Evolutionary conservation across 108 stramenopile species (phyloP).

Genomic region (Cyclostephanos invisitatus): DNA sequence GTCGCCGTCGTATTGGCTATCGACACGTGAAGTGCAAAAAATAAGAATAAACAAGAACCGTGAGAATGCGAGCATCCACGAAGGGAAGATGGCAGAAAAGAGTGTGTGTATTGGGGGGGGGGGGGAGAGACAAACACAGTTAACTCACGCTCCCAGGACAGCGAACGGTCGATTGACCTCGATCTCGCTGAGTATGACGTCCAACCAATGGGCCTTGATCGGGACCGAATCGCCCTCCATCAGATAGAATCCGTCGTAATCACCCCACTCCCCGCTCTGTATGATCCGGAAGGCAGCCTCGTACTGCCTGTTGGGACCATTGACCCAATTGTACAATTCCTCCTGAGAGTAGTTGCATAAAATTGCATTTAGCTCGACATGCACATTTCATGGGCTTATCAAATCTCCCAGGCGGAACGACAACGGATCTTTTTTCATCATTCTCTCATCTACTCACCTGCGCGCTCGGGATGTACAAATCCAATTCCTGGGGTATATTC

Average conservation of each 20-base stretch:
- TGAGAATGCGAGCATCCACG: conserved; percentile 1
- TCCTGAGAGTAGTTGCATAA: no score
- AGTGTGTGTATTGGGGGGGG: neutral
- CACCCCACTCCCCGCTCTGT: conserved; percentile 64
- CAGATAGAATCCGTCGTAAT: conserved; percentile 70
- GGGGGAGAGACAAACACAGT: neutral
- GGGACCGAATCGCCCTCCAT: conserved; percentile 78
- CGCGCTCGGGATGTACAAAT: conserved; percentile 6
- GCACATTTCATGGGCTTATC: no score
- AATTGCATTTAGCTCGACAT: no score
- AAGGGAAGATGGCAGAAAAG: neutral
- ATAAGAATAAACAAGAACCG: neutral
- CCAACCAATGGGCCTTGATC: conserved; percentile 68
- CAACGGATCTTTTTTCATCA: no score
- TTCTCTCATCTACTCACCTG: neutral
- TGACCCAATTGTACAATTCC: conserved; percentile 73
- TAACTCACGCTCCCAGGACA: conserved; percentile 67
- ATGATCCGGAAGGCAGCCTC: conserved; percentile 69
- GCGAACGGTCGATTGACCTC: conserved; percentile 60
- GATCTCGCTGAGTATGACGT: conserved; percentile 59
- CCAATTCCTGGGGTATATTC: conserved; percentile 57
- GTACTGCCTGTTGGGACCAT: conserved; percentile 76
- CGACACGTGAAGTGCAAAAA: neutral
- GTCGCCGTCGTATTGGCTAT: conserved; percentile 58
- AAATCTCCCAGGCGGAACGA: no score